Base-by-base conservation (phyloP, 257 asterid species). In the Jacaranda mimosifolia region DNA sequence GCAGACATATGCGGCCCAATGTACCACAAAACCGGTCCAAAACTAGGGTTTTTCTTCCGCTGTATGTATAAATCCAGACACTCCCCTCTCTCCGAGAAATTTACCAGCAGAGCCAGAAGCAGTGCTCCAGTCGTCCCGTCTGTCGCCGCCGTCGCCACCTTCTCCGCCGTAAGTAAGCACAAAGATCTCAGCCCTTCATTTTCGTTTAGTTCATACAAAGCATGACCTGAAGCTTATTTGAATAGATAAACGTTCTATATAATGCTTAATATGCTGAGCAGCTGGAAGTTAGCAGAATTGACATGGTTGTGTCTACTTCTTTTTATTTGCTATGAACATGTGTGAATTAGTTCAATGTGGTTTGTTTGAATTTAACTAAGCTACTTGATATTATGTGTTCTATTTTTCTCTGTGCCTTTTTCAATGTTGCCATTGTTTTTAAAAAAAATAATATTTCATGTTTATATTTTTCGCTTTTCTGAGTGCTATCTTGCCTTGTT, bases 11-110 rank as follows among this genome's bases (percentile, higher is more conserved):
- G 7, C 11, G 48, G 80, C 79, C 83, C 84, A 70, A 48, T 4
- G 1, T 62, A 48, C 40, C 53, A 17, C 3, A 42, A 36, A 11
- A n/a, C 51, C 43, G 11, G 15, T 5, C 42, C n/a, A 14, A 53
- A 59, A 68, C 53, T 81, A 81, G 81, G 81, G 78, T 56, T 76
- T 80, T 55, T 18, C 18, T 15, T 3, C 45, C 57, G n/a, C 40
- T 35, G 38, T 9, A 64, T 11, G 49, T 49, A 76, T 69, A 64
- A 52, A 10, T 46, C 8, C 38, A 9, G 32, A 49, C 52, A 17
- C 43, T 36, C 11, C 6, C 21, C 14, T 19, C 3, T 36, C 3
- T 1, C 6, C 26, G 17, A 3, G 15, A 17, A 42, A 5, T 66
- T 67, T 76, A 56, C 59, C 58, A 9, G 48, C 75, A 43, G n/a